Conservation (phyloP, 169 alveolate species). For the Sarcocystis neurona region DNA sequence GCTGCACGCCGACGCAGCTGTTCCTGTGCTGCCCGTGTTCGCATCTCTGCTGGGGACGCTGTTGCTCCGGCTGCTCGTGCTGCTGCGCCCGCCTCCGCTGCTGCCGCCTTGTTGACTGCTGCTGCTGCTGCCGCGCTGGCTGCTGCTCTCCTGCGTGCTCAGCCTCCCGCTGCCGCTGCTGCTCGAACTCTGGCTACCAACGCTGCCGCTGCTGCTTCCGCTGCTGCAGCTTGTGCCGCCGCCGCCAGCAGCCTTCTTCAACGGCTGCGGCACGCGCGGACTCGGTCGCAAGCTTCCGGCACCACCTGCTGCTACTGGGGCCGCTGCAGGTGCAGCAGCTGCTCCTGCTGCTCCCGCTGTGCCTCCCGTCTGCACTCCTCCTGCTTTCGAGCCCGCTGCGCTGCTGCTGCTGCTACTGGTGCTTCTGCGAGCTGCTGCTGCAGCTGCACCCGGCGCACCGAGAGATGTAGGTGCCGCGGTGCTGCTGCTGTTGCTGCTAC, state of each 20-base stretch:
- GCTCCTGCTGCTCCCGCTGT: too few species aligned
- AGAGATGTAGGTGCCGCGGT: too few species aligned
- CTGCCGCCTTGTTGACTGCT: constrained; percentile 8
- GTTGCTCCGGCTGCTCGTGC: constrained; percentile 1
- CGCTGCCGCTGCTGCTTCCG: constrained; percentile 24
- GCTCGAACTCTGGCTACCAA: not conserved
- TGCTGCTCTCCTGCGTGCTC: constrained; percentile 1
- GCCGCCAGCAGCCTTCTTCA: not conserved
- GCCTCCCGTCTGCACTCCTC: too few species aligned
- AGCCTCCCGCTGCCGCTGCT: not conserved
- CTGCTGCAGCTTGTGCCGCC: not conserved
- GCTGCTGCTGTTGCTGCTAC: too few species aligned
- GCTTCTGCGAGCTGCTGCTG: not conserved
- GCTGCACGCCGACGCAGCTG: not conserved
- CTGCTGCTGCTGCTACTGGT: not conserved
- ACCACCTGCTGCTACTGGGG: not conserved
- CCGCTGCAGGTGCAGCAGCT: too few species aligned
- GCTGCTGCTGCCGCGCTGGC: not conserved
- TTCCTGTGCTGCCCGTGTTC: not conserved
- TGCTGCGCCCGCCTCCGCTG: not conserved
- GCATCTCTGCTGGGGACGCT: not conserved
- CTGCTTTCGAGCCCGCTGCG: too few species aligned
- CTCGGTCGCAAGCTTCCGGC: not conserved
- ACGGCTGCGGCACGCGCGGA: constrained; percentile 15
- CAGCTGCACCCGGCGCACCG: too few species aligned